phyloP scores from a whole-genome alignment of 495 filamentous ascomycete species.

The Aspergillus bertholletiae region DNA sequence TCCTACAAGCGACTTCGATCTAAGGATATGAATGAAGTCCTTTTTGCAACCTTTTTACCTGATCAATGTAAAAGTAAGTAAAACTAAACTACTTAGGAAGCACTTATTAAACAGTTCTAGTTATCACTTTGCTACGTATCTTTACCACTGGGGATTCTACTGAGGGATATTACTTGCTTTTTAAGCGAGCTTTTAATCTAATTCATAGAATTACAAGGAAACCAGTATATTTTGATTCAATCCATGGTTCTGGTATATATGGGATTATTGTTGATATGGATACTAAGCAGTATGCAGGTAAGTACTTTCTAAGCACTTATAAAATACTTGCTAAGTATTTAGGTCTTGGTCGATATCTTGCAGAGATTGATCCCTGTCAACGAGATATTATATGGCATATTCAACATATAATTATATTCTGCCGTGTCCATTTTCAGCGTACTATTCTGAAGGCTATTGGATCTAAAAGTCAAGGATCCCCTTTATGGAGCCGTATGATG shows the following conservation, averaged over 20 bases:
- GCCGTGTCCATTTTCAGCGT: slow-evolving; percentile 2
- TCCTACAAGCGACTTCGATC: slow-evolving; percentile 6
- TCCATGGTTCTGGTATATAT: slow-evolving; percentile 7
- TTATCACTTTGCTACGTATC: background rate
- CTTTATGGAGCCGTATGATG: slow-evolving; percentile 8
- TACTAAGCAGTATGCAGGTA: too few species aligned
- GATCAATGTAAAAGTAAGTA: slow-evolving; percentile 7
- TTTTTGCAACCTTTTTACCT: slow-evolving; percentile 7
- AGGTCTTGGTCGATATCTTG: slow-evolving; percentile 4
- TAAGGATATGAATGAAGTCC: slow-evolving; percentile 8
- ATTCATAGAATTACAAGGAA: background rate
- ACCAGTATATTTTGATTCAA: slow-evolving; percentile 2
- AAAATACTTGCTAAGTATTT: slow-evolving; percentile 1
- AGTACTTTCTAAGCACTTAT: slow-evolving; percentile 1
- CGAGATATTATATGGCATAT: background rate
- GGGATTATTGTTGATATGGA: too few species aligned
- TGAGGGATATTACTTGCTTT: slow-evolving; percentile 4
- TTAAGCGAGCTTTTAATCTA: too few species aligned
- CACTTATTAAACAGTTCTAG: background rate
- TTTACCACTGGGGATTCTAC: background rate
- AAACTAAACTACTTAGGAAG: background rate
- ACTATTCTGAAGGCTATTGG: slow-evolving; percentile 2
- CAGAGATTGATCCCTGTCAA: slow-evolving; percentile 2
- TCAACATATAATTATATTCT: slow-evolving; percentile 5
- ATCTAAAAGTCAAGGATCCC: background rate